Evolutionary conservation across 306 rosid species (phyloP).

Genomic region (Canavalia ensiformis): DNA sequence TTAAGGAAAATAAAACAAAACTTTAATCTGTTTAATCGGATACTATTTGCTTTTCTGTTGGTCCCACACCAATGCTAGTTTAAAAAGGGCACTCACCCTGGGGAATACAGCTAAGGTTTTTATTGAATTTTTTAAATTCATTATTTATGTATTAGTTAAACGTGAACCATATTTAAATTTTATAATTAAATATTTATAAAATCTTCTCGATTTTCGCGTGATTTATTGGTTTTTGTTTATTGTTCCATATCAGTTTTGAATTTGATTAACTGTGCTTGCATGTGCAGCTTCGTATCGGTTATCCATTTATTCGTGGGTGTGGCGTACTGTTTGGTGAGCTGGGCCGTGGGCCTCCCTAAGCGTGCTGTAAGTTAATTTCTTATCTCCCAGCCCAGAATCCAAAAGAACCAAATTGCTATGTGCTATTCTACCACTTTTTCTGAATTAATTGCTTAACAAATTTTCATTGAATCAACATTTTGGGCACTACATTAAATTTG

Average conservation of each 20-base stretch:
- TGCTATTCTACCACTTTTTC: background rate
- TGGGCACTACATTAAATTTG: constrained; percentile 1
- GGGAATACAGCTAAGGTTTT: background rate
- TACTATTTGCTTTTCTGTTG: background rate
- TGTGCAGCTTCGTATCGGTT: constrained; percentile 87
- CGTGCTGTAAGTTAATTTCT: constrained; percentile 76
- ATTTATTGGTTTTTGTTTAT: background rate
- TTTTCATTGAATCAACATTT: constrained; percentile 6
- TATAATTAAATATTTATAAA: background rate
- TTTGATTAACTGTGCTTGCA: constrained; percentile 9
- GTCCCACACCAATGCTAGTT: background rate
- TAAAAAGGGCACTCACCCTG: background rate
- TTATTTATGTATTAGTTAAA: background rate
- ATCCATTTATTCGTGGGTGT: constrained; percentile 92
- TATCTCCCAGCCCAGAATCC: constrained; percentile 55
- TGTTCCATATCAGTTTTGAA: background rate
- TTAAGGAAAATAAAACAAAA: background rate
- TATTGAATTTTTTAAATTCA: background rate
- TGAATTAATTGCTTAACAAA: background rate
- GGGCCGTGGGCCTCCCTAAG: constrained; percentile 92
- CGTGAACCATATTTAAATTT: constrained; percentile 13
- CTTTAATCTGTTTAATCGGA: background rate
- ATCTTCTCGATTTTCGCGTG: background rate
- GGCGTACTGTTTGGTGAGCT: constrained; percentile 78
- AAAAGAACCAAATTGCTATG: constrained; percentile 27